These are phyloP conservation scores for Vicia faba DNA, from an alignment of 306 rosid species.

Conservation along the genomic window DNA sequence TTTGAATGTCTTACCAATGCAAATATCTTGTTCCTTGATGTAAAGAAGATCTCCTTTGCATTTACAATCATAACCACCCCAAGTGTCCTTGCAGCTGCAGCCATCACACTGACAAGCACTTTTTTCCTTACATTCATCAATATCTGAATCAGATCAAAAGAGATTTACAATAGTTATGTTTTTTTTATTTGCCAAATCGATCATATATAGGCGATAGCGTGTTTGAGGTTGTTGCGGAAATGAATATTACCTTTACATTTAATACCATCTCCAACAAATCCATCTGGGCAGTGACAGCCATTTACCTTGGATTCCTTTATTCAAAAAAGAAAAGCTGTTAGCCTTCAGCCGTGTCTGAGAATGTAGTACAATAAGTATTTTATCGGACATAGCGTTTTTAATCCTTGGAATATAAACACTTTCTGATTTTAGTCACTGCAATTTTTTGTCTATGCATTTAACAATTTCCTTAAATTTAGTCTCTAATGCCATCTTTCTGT, in stretches of 20 bases:
- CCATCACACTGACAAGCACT: conserved; percentile 56
- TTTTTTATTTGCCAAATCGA: not conserved
- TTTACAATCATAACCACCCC: conserved; percentile 58
- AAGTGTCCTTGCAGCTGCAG: conserved; percentile 52
- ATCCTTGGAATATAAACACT: not conserved
- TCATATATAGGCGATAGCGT: not conserved
- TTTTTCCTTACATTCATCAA: conserved; percentile 52
- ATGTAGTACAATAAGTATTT: not conserved
- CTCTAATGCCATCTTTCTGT: not conserved
- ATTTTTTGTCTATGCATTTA: not conserved
- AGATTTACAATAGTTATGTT: not conserved
- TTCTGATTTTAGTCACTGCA: not conserved
- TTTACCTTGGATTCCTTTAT: conserved; percentile 59
- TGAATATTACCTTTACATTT: conserved; percentile 67
- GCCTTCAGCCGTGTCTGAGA: conserved; percentile 31
- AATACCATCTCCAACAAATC: conserved; percentile 72
- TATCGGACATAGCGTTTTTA: not conserved
- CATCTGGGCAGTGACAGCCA: conserved; percentile 76
- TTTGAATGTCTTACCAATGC: conserved; percentile 45
- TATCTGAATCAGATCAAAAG: conserved; percentile 42
- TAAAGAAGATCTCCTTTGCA: conserved; percentile 58
- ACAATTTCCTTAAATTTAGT: not conserved
- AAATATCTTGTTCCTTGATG: conserved; percentile 53
- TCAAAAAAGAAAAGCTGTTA: conserved; percentile 37
- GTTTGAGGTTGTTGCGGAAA: conserved; percentile 9